Evolutionary conservation across 2,329 filamentous ascomycete genomes (phyloP), one percentile per base, ranked within the genome.

Genomic region (Fusarium illudens): DNA sequence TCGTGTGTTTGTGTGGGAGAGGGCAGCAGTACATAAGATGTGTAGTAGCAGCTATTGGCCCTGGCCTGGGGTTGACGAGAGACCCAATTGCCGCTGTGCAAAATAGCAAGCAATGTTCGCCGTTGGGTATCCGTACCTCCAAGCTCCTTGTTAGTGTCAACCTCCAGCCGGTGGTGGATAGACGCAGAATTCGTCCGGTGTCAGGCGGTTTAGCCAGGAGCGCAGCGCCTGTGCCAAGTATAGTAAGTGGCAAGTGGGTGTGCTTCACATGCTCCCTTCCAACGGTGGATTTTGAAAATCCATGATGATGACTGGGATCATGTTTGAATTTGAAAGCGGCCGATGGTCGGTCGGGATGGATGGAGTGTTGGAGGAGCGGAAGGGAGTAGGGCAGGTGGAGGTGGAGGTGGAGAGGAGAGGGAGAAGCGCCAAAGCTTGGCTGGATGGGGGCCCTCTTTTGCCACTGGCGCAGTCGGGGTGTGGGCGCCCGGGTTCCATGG

Each of bases 281-380:
- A 68, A 66, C 51, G 50, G 58, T 34, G 37, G 64, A 66, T 58
- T 55, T 27, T 29, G 11, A 65, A 60, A 62, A 33, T 56, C 33
- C 66, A 72, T 67, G 60, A 63, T 64, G 66, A 55, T 60, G 66
- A 62, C 60, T 34, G 20, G 37, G 60, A 42, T 67, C 56, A 64
- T 67, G 30, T 44, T 58, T 48, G 29, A 37, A 46, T 58, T 57
- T 60, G 27, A 44, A 48, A n/a, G 49, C 19, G 25, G 48, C 62
- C 34, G 42, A 55, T 44, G 58, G 42, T 39, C 33, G 44, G 54
- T 51, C 22, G 44, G 37, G 33, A 25, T 44, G 50, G 62, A 29
- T 19, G 20, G 27, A 17, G 27, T 34, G 55, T 54, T 52, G 56
- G 49, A 39, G 53, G 34, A 64, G 53, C 57, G 53, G 54, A 64